Percentiles rank a stretch among this genome's conserved stretches.
Conservation (phyloP, 768 basidiomycete genomes). For the Tremella fuciformis region DNA sequence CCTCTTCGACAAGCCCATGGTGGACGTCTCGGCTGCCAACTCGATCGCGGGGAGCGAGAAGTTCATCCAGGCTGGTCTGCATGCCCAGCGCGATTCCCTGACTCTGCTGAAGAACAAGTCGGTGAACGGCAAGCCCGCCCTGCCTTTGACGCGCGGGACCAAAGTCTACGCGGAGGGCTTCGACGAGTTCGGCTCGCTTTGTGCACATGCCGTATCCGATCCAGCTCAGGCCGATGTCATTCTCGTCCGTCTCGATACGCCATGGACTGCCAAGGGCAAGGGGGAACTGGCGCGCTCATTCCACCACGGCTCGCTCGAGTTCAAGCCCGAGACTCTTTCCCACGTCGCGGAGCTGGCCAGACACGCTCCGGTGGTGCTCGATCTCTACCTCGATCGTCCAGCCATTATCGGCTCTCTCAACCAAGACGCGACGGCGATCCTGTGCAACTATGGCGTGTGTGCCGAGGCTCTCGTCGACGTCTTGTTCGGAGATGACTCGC, state of each 20-base stretch:
- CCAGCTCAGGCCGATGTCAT: constrained; percentile 11
- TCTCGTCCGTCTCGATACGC: constrained; percentile 12
- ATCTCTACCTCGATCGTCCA: constrained; percentile 13
- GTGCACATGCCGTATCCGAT: background rate
- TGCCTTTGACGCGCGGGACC: constrained; percentile 2
- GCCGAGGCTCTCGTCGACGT: constrained; percentile 6
- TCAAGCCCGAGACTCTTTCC: constrained; percentile 4
- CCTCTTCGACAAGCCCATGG: constrained; percentile 13
- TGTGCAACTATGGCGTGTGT: constrained; percentile 10
- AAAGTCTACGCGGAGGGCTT: constrained; percentile 16
- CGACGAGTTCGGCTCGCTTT: background rate
- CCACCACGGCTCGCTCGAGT: constrained; percentile 17
- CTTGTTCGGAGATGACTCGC: constrained; percentile 10
- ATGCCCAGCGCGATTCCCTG: constrained; percentile 14
- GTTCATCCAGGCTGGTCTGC: constrained; percentile 6
- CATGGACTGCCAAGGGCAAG: constrained; percentile 8
- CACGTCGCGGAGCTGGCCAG: constrained; percentile 10
- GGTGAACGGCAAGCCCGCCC: background rate
- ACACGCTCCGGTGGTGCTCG: constrained; percentile 11
- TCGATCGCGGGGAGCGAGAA: constrained; percentile 7
- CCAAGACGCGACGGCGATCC: constrained; percentile 6
- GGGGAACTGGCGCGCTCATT: constrained; percentile 8
- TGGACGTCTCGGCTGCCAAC: constrained; percentile 12
- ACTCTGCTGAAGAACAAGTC: constrained; percentile 8
- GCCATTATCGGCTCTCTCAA: constrained; percentile 9